phyloP scores from a whole-genome alignment of 2,329 filamentous ascomycete species.

The Cadophora gregata region DNA sequence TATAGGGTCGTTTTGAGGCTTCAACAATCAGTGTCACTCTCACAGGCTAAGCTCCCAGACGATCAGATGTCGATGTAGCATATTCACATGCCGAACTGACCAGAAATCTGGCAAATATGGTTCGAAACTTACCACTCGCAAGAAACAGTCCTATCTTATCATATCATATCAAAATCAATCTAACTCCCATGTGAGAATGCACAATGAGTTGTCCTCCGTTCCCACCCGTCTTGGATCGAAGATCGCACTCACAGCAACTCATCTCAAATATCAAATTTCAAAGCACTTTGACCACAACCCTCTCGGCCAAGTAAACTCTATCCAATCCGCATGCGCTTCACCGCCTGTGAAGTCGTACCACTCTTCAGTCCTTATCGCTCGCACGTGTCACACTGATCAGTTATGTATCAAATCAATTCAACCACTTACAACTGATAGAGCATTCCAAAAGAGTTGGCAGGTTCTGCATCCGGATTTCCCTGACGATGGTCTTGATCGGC shows the following conservation, averaged over 20 bases:
- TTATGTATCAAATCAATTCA: background rate
- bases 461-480: constrained; percentile 10
- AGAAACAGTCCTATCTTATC: constrained; percentile 8
- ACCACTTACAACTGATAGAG: background rate
- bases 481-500: constrained; percentile 10
- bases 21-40: too few relatives aligned
- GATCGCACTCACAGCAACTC: background rate
- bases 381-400: background rate
- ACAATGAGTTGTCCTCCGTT: constrained; percentile 21
- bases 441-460: background rate
- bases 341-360: constrained; percentile 5
- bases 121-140: background rate
- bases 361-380: constrained; percentile 1
- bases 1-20: background rate
- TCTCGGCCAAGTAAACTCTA: constrained; percentile 2
- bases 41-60: background rate
- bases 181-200: constrained; percentile 18
- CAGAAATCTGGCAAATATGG: background rate
- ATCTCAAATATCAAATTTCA: background rate
- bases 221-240: background rate
- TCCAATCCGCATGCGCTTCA: constrained; percentile 10
- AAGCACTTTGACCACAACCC: background rate
- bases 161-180: background rate
- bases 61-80: too few relatives aligned
- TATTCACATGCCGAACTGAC: background rate